Conservation (phyloP, 140 eudicot genomes). For the Erigeron philadelphicus region DNA sequence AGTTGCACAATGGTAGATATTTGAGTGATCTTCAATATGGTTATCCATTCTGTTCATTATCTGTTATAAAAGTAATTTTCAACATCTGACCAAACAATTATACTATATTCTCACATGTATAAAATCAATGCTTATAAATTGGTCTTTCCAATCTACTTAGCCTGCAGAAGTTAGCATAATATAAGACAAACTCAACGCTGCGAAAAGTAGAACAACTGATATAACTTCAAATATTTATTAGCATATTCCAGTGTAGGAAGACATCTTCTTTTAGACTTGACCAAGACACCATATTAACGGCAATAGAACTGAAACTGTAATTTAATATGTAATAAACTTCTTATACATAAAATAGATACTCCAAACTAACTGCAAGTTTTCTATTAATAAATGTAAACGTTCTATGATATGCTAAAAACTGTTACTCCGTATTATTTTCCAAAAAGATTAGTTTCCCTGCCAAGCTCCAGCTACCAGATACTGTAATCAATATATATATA, state of each 20-base stretch:
- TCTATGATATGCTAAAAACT: constrained; percentile 5
- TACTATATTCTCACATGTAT: too few species aligned
- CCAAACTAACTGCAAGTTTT: constrained; percentile 12
- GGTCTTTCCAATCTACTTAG: not conserved
- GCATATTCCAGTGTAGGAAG: constrained; percentile 1
- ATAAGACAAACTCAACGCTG: constrained; percentile 10
- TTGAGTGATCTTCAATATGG: constrained; percentile 14
- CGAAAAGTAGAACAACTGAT: constrained; percentile 6
- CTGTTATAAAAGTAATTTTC: not conserved
- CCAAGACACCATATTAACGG: not conserved
- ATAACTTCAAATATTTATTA: not conserved
- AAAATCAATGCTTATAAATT: not conserved
- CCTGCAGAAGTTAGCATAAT: constrained; percentile 6
- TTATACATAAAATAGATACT: not conserved
- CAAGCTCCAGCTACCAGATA: not conserved
- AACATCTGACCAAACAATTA: not conserved
- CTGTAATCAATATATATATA: not conserved
- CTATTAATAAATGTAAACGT: not conserved
- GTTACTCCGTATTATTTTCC: not conserved
- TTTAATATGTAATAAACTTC: not conserved
- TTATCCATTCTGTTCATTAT: not conserved
- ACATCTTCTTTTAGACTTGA: not conserved
- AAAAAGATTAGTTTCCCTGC: constrained; percentile 7
- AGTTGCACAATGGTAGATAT: not conserved
- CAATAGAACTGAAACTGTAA: too few species aligned